Evolutionary conservation across 1,139 yeast species (phyloP), one percentile per base, ranked within the genome.

Genomic region (Suzukiozyma palmioleophila): DNA sequence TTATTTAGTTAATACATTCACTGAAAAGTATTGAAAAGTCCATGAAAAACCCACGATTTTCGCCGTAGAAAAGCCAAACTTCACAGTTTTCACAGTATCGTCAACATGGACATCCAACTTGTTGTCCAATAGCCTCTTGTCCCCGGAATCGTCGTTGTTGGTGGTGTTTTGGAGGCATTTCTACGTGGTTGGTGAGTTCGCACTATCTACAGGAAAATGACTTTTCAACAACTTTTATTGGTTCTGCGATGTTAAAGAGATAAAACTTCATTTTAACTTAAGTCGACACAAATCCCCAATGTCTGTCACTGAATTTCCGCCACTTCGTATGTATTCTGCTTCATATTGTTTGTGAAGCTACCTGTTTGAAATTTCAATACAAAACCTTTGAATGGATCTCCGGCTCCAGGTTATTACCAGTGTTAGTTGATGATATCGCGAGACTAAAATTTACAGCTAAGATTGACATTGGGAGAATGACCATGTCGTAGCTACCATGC

Each of bases 251-350:
- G 16, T n/a, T 9, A n/a, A 15, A 15, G 9, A 11, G 16, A 3
- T 18, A 32, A 22, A 32, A 21, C 27, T 32, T 32, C 26, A 21
- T 18, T 18, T 3, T 8, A 21, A 32, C 26, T 4, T 7, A 5
- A 16, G 14, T 11, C n/a, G 35, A 26, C 15, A 5, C 13, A 24
- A n/a, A 32, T 25, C 18, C 35, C 48, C 31, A 39, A 67, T 70
- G 76, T 55, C 74, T 37, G 73, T 71, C 42, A 70, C 75, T 26
- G 72, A 71, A 48, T 71, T 69, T 53, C 77, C 77, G 50, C 76
- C 76, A 47, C 75, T 71, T 59, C 75, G 76, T 70, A 70, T 50
- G 76, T 70, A 48, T 18, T 18, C 22, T 5, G 22, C 7, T 18
- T 18, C 7, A 5, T 18, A 4, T 18, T 5, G 22, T 18, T 18